Conservation (phyloP, 2,329 filamentous ascomycete genomes). For the Alternaria ventricosa region DNA sequence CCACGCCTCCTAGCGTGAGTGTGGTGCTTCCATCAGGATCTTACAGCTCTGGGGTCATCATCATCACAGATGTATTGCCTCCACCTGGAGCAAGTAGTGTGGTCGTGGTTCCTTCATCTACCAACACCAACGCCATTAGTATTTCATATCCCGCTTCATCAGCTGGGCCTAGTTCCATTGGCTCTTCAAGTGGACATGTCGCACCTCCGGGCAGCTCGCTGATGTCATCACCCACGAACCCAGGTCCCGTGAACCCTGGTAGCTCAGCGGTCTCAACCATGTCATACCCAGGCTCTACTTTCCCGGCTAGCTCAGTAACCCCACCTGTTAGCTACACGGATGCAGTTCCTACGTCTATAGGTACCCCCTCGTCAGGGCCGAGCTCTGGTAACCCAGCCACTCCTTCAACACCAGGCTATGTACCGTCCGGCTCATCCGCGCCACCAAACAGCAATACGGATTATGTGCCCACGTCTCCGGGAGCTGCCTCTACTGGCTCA, state of each 20-base stretch:
- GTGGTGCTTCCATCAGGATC: neutral
- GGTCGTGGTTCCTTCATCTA: neutral
- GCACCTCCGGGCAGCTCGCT: slow-evolving; percentile 6
- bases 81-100: neutral
- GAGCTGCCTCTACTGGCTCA: neutral
- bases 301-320: neutral
- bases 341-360: slow-evolving; percentile 7
- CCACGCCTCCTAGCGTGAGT: neutral
- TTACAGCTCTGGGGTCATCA: slow-evolving; percentile 3
- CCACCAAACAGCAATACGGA: slow-evolving; percentile 1
- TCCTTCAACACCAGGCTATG: slow-evolving; percentile 3
- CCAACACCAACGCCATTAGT: slow-evolving; percentile 2
- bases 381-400: neutral
- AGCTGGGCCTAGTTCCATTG: neutral
- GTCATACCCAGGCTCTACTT: slow-evolving; percentile 1
- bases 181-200: slow-evolving; percentile 4
- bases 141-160: slow-evolving; percentile 10
- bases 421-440: neutral
- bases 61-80: neutral
- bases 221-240: neutral
- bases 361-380: neutral
- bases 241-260: neutral
- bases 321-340: neutral
- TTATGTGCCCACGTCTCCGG: neutral
- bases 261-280: neutral